Evolutionary conservation across 139 green algal species (phyloP).

Genomic region (Spirogloea muscicola): DNA sequence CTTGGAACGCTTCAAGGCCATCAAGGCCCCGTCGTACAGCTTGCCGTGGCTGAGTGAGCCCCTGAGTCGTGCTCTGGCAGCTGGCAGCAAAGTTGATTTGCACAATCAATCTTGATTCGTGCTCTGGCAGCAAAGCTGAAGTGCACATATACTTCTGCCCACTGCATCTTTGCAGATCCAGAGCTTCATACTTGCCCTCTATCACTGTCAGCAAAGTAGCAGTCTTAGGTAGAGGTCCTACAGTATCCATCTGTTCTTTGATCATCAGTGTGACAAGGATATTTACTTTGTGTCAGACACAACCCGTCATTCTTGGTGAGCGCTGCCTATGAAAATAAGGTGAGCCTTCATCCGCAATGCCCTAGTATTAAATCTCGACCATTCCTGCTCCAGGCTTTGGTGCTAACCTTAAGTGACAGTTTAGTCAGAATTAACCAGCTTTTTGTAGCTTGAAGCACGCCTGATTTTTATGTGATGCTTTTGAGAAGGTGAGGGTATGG

Average conservation of each 20-base stretch:
- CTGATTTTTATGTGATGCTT: background rate
- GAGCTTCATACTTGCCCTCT: background rate
- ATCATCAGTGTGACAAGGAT: background rate
- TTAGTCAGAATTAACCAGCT: background rate
- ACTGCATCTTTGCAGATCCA: background rate
- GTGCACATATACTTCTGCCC: background rate
- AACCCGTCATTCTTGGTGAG: background rate
- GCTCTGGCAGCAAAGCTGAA: no score
- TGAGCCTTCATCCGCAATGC: background rate
- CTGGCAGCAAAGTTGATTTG: background rate
- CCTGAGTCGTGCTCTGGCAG: background rate
- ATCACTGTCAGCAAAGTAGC: background rate
- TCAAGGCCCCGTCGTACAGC: background rate
- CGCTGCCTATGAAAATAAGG: constrained; percentile 2
- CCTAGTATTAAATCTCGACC: background rate
- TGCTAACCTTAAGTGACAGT: background rate
- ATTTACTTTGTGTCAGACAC: background rate
- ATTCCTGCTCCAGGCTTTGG: background rate
- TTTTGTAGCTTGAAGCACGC: background rate
- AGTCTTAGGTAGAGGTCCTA: background rate
- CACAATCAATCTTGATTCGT: background rate
- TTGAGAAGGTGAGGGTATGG: constrained; percentile 6
- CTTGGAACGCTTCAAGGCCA: constrained; percentile 1
- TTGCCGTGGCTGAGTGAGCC: constrained; percentile 1
- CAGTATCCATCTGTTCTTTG: background rate